phyloP scores from a whole-genome alignment of 148 eudicot species.

The Silene conica region DNA sequence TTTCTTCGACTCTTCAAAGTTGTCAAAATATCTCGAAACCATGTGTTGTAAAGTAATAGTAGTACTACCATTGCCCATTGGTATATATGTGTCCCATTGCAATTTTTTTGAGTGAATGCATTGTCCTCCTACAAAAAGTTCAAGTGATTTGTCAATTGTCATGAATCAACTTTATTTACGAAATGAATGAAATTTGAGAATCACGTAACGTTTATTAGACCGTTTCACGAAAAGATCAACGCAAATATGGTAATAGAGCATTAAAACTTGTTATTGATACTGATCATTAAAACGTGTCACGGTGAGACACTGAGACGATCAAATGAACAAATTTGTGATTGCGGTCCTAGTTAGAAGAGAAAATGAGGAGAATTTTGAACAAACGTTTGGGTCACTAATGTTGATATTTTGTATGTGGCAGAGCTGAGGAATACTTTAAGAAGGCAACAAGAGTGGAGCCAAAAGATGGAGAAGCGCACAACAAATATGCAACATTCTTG shows the following conservation, averaged over 20 bases:
- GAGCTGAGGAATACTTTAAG: slow-evolving; percentile 93
- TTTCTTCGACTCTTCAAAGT: background rate
- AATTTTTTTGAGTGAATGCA: slow-evolving; percentile 1
- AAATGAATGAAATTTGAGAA: background rate
- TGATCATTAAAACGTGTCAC: too few species aligned
- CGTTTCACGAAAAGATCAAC: too few species aligned
- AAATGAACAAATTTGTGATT: too few species aligned
- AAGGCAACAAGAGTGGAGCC: slow-evolving; percentile 64
- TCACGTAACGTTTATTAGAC: background rate
- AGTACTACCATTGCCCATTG: background rate
- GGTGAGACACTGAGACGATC: too few species aligned
- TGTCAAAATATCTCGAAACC: slow-evolving; percentile 6
- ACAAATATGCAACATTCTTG: slow-evolving; percentile 74
- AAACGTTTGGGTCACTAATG: background rate
- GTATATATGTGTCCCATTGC: background rate
- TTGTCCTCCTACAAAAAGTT: background rate
- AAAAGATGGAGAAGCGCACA: slow-evolving; percentile 84
- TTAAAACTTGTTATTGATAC: too few species aligned
- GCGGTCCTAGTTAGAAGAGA: too few species aligned
- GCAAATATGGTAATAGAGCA: too few species aligned
- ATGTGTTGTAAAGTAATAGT: background rate
- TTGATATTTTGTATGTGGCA: slow-evolving; percentile 25
- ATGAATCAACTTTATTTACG: too few species aligned
- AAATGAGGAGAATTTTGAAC: too few species aligned
- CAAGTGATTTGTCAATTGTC: too few species aligned